Evolutionary conservation across 2,329 filamentous ascomycete genomes (phyloP), one percentile per base, ranked within the genome.

Genomic region (Beauveria varroae): DNA sequence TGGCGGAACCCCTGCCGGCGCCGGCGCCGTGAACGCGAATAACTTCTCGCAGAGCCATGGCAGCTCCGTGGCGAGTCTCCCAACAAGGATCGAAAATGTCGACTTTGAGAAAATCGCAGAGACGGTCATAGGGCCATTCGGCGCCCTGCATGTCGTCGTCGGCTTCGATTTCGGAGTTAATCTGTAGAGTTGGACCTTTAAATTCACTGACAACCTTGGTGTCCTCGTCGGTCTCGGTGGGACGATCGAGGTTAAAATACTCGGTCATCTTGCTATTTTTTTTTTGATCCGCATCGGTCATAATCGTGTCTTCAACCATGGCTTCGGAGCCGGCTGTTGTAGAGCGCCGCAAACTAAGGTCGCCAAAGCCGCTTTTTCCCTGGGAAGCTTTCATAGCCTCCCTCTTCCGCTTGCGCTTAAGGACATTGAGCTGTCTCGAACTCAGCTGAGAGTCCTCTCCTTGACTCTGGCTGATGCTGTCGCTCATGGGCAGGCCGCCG

Each of bases 51-150:
- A 99, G 79, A 12, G 91, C 95, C 88, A 99, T 95, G 16, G 95
- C 93, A 61, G 96, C 95, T 68, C 95, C 95, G 72, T 99, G 95
- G 18, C 95, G 88, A 8, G 93, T 92, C 74, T 99, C 95, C 96
- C 95, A 99, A 53, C 89, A 87, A 3, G 89, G 80, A 70, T 99
- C 93, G 68, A 99, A 98, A 1, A 99, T 81, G 71, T 99, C 95
- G 40, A 98, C 82, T 69, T 91, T 93, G 62, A 99, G 83, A 68
- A 97, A 95, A 64, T 98, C 95, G 72, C 92, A 97, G 41, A 99
- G 84, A 58, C 91, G 86, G 69, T 97, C 93, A 69, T 91, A 97
- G 0, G 95, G 95, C 95, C 95, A 99, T 71, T 96, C 91, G 3
- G 84, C 80, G 2, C 92, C 91, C 68, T 93, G 85, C 62, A 90